A percentile compares a stretch with the other conserved stretches of the same genome.
These are phyloP conservation scores for Peniophora sp. DNA, from an alignment of 1,284 basidiomycete species.

Conservation along the genomic window DNA sequence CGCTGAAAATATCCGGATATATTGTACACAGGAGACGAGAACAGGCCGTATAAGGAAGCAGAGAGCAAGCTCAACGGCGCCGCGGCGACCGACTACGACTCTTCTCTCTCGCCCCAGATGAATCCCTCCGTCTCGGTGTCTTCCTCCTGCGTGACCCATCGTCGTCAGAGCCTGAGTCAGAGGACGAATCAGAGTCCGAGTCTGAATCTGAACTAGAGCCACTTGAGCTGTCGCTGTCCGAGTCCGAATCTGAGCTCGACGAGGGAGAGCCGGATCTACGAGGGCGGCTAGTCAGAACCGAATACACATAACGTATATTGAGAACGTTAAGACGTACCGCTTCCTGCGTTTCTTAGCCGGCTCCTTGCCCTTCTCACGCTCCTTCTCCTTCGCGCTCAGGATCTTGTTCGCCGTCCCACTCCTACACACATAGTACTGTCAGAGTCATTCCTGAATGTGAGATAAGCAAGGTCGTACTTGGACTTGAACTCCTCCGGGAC, in stretches of 20 bases:
- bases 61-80: too few species aligned
- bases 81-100: too few species aligned
- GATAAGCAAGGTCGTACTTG: too few species aligned
- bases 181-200: slow-evolving; percentile 20
- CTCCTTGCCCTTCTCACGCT: slow-evolving; percentile 38
- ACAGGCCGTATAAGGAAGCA: too few species aligned
- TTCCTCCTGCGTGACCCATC: not conserved
- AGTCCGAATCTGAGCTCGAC: slow-evolving; percentile 31
- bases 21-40: too few species aligned
- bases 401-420: slow-evolving; percentile 67
- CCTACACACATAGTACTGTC: slow-evolving; percentile 29
- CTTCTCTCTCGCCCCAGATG: too few species aligned
- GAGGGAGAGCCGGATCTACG: slow-evolving; percentile 10
- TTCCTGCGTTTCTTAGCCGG: slow-evolving; percentile 40
- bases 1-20: too few species aligned
- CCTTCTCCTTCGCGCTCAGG: slow-evolving; percentile 65
- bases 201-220: slow-evolving; percentile 29
- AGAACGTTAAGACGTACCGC: slow-evolving; percentile 33
- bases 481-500: slow-evolving; percentile 76
- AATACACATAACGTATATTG: slow-evolving; percentile 5
- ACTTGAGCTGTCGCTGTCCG: slow-evolving; percentile 23
- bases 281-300: not conserved
- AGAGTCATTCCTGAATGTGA: too few species aligned
- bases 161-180: slow-evolving; percentile 15
- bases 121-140: too few species aligned